Evolutionary conservation across 1,284 basidiomycete species (phyloP).

Genomic region (Moesziomyces sp.): DNA sequence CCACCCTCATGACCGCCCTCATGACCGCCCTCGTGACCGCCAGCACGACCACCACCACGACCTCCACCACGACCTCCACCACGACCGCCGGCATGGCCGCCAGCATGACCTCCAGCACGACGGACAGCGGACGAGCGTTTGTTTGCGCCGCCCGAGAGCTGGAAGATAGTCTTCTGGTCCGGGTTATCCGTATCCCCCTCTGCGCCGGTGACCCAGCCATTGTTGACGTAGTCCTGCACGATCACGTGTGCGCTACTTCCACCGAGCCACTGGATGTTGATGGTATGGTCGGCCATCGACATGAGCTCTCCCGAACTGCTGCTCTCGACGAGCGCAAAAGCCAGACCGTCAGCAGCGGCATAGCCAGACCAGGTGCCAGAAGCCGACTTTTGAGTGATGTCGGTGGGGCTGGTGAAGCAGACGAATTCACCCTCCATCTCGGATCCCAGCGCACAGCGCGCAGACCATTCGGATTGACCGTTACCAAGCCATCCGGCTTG

Average conservation of each 20-base stretch:
- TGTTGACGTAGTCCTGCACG: neutral
- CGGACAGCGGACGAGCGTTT: no score
- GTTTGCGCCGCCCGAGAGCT: neutral
- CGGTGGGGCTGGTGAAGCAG: constrained; percentile 6
- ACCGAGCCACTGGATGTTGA: constrained; percentile 2
- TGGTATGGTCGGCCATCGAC: neutral
- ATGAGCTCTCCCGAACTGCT: neutral
- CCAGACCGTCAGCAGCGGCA: neutral
- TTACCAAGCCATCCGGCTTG: constrained; percentile 2
- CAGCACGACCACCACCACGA: no score
- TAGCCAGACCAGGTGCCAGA: constrained; percentile 1
- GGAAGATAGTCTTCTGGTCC: neutral
- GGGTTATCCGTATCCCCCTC: neutral
- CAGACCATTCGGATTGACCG: neutral
- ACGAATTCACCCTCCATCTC: constrained; percentile 2
- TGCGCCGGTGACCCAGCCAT: neutral
- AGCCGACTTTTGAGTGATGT: neutral
- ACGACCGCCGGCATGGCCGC: no score
- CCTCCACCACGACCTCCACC: no score
- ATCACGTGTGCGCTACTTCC: neutral
- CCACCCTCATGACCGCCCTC: no score
- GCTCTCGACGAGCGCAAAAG: no score
- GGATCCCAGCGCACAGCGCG: neutral
- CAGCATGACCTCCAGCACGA: no score
- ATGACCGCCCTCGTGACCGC: no score